phyloP scores from a whole-genome alignment of 1,284 basidiomycete species.

The Omphalotus olearius region DNA sequence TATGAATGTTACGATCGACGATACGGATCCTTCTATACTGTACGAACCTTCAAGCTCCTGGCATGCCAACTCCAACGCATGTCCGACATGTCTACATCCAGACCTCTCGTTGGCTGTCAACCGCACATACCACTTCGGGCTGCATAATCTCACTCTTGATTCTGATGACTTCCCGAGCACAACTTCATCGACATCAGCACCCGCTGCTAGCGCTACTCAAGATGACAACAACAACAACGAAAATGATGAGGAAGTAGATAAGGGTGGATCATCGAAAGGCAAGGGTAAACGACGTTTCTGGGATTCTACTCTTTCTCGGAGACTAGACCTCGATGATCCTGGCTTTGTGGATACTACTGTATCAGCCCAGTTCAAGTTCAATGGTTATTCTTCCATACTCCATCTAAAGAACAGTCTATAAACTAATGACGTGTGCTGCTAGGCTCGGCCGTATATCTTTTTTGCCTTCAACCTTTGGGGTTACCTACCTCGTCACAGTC shows the following conservation, averaged over 20 bases:
- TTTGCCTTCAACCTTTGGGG: slow-evolving; percentile 28
- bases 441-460: slow-evolving; percentile 35
- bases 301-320: neutral
- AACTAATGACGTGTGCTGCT: slow-evolving; percentile 12
- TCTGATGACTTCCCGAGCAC: neutral
- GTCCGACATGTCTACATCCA: slow-evolving; percentile 5
- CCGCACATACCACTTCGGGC: slow-evolving; percentile 9
- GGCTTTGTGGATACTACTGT: slow-evolving; percentile 34
- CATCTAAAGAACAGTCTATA: neutral
- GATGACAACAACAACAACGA: neutral
- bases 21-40: slow-evolving; percentile 1
- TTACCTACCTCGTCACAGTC: slow-evolving; percentile 10
- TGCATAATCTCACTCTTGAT: slow-evolving; percentile 4
- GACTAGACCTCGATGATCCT: slow-evolving; percentile 31
- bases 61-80: slow-evolving; percentile 5
- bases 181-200: neutral
- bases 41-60: slow-evolving; percentile 4
- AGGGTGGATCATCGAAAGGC: neutral
- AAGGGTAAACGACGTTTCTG: neutral
- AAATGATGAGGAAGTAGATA: neutral
- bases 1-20: slow-evolving; percentile 5
- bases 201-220: neutral
- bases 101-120: slow-evolving; percentile 1
- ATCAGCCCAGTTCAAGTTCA: slow-evolving; percentile 44
- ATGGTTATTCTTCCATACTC: slow-evolving; percentile 30